Conservation (phyloP, 1,139 yeast genomes). For the Saccharomycopsis hybrid region DNA sequence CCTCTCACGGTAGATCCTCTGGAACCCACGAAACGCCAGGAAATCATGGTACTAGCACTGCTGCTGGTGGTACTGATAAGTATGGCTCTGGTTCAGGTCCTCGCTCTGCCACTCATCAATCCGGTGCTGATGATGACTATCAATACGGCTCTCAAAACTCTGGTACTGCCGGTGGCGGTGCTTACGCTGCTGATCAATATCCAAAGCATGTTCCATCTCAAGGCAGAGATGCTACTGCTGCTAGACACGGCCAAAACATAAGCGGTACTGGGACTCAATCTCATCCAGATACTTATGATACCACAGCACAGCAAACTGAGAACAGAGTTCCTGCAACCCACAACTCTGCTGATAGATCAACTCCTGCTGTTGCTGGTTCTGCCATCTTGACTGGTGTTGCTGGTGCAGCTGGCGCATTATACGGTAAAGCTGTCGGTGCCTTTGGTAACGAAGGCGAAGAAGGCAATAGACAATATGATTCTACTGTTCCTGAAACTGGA, state of each 20-base stretch:
- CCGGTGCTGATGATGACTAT: neutral
- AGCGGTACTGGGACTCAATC: too few relatives aligned
- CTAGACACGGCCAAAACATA: neutral
- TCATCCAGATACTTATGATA: neutral
- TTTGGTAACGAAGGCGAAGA: neutral
- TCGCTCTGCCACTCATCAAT: neutral
- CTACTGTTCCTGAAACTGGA: too few relatives aligned
- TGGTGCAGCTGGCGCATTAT: slow-evolving; percentile 3
- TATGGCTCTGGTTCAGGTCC: neutral
- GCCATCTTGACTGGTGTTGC: slow-evolving; percentile 1
- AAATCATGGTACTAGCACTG: neutral
- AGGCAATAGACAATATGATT: neutral
- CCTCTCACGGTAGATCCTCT: neutral
- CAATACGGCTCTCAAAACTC: neutral
- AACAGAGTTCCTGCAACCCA: neutral
- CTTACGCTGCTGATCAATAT: neutral
- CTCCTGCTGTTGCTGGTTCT: neutral
- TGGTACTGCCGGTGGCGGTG: neutral
- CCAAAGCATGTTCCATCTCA: neutral
- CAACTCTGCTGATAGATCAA: neutral
- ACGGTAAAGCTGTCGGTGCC: neutral
- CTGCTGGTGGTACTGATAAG: neutral
- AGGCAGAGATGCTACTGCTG: neutral
- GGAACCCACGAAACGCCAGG: neutral
- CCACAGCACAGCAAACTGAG: neutral